Evolutionary conservation across 2,329 filamentous ascomycete genomes (phyloP).

Genomic region (Colletotrichum ledebouriae): DNA sequence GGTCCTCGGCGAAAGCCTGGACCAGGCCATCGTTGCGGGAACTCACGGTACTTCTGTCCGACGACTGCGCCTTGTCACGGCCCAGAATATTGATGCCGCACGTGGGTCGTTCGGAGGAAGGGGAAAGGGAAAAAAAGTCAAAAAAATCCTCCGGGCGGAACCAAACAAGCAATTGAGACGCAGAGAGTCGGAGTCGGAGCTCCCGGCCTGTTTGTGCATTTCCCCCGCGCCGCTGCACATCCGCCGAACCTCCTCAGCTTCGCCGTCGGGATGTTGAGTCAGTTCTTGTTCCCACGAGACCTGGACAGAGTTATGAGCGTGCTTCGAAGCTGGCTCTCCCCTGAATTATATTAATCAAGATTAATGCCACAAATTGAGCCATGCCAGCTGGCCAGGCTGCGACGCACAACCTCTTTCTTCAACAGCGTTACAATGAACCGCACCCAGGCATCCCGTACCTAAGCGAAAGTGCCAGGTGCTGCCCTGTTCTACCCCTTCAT

Average conservation of each 20-base stretch:
- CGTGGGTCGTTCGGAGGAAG: constrained; percentile 24
- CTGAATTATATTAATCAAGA: constrained; percentile 40
- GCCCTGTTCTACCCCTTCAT: constrained; percentile 21
- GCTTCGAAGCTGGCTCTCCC: constrained; percentile 15
- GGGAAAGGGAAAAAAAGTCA: constrained; percentile 1
- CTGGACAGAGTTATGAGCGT: constrained; percentile 16
- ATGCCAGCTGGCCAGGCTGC: constrained; percentile 16
- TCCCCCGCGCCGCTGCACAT: constrained; percentile 15
- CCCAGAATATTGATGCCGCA: constrained; percentile 12
- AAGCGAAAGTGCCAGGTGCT: constrained; percentile 22
- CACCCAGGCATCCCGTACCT: constrained; percentile 24
- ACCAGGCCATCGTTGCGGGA: constrained; percentile 17
- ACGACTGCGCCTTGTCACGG: constrained; percentile 14
- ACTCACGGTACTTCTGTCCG: constrained; percentile 28
- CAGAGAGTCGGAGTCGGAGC: constrained; percentile 33
- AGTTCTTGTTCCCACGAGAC: constrained; percentile 8
- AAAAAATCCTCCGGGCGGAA: constrained; percentile 31
- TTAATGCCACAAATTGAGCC: constrained; percentile 25
- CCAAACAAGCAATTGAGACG: constrained; percentile 28
- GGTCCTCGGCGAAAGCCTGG: constrained; percentile 1
- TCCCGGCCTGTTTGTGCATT: constrained; percentile 10
- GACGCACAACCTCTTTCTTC: constrained; percentile 29
- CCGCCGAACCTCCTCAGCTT: constrained; percentile 16
- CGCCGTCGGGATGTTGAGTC: constrained; percentile 32
- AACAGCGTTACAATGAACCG: constrained; percentile 34